These are phyloP conservation scores for Taiozyma onychis DNA, from an alignment of 1,139 yeast species.

Conservation along the genomic window DNA sequence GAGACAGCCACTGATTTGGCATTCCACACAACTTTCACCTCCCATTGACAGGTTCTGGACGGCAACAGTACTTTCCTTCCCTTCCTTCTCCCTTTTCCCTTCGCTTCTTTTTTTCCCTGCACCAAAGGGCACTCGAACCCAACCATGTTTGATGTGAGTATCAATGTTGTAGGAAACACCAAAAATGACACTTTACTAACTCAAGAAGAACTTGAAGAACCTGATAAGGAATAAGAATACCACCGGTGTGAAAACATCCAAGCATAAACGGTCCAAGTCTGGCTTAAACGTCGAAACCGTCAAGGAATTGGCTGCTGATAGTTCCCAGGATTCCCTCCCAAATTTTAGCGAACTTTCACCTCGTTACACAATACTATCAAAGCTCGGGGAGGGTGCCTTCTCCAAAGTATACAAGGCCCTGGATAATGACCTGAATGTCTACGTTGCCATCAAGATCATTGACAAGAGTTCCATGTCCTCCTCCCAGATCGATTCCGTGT, in stretches of 20 bases:
- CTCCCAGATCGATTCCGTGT: slow-evolving; percentile 35
- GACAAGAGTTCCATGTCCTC: slow-evolving; percentile 50
- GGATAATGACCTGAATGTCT: slow-evolving; percentile 11
- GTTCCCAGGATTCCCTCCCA: slow-evolving; percentile 3
- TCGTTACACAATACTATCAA: slow-evolving; percentile 27
- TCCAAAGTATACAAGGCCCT: slow-evolving; percentile 75
- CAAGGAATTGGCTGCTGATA: background rate
- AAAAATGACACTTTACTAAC: background rate
- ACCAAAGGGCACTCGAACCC: background rate
- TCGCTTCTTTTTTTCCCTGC: background rate
- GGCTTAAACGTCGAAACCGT: background rate
- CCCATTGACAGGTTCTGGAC: no score
- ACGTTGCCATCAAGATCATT: slow-evolving; percentile 81
- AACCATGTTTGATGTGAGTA: background rate
- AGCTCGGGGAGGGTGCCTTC: slow-evolving; percentile 85
- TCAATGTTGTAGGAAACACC: background rate
- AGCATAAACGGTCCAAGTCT: slow-evolving; percentile 6
- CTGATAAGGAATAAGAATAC: slow-evolving; percentile 8
- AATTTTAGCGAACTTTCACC: slow-evolving; percentile 16
- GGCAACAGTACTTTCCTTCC: no score
- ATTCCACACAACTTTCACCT: no score
- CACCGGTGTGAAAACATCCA: slow-evolving; percentile 1
- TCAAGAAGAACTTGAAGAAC: slow-evolving; percentile 13
- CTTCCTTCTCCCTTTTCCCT: background rate
- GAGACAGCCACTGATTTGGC: no score